A percentile compares a stretch with the other conserved stretches of the same genome.
phyloP scores from a whole-genome alignment of 2,329 filamentous ascomycete species.

The Penicillium sp. region DNA sequence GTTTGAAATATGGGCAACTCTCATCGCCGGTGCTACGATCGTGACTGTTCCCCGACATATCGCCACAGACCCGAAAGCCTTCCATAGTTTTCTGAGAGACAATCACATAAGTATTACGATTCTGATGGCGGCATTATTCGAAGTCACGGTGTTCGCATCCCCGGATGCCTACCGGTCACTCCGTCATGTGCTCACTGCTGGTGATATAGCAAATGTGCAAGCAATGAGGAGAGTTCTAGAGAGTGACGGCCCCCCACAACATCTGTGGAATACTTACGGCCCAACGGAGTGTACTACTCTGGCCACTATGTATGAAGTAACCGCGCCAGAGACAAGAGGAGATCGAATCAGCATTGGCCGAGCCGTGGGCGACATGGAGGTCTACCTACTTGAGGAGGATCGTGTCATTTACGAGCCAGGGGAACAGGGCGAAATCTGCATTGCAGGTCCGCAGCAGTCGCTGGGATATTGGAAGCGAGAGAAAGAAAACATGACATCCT shows the following conservation, averaged over 20 bases:
- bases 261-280: constrained; percentile 17
- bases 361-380: constrained; percentile 5
- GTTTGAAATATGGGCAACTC: constrained; percentile 10
- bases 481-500: too few species aligned
- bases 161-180: constrained; percentile 6
- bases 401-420: constrained; percentile 39
- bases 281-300: constrained; percentile 15
- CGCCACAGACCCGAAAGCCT: too few species aligned
- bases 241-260: constrained; percentile 5
- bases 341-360: constrained; percentile 10
- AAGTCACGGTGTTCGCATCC: constrained; percentile 5
- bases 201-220: constrained; percentile 2
- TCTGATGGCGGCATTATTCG: constrained; percentile 6
- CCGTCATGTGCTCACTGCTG: constrained; percentile 6
- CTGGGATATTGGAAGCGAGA: constrained; percentile 69
- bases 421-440: constrained; percentile 72
- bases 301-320: constrained; percentile 3
- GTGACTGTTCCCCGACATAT: constrained; percentile 9
- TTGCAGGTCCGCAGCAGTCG: constrained; percentile 70
- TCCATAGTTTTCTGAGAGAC: too few species aligned
- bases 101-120: constrained; percentile 1
- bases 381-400: constrained; percentile 7
- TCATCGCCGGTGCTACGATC: constrained; percentile 11
- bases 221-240: too few species aligned
- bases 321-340: constrained; percentile 1